Evolutionary conservation across 2,329 filamentous ascomycete species (phyloP).

Genomic region (Colletotrichum shisoi): DNA sequence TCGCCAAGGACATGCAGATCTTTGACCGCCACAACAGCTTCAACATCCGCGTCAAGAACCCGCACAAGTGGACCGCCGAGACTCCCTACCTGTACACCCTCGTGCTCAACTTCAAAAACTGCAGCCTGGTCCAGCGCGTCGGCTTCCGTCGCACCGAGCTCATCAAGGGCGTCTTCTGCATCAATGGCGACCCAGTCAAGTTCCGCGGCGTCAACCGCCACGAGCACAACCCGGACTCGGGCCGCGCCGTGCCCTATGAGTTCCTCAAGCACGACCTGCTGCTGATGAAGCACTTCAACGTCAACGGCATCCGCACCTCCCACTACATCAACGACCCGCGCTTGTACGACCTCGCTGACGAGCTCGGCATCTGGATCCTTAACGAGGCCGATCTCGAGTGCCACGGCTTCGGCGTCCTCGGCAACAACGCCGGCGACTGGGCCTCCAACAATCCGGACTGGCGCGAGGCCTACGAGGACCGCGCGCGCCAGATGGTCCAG

Average conservation of each 20-base stretch:
- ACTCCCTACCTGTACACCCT: slow-evolving; percentile 68
- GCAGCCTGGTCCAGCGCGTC: slow-evolving; percentile 61
- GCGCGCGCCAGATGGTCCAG: slow-evolving; percentile 69
- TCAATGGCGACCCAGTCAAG: slow-evolving; percentile 71
- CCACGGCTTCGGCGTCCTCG: slow-evolving; percentile 58
- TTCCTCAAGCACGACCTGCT: slow-evolving; percentile 69
- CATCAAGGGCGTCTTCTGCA: slow-evolving; percentile 66
- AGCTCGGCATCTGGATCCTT: slow-evolving; percentile 70
- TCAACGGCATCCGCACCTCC: slow-evolving; percentile 73
- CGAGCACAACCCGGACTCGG: slow-evolving; percentile 71
- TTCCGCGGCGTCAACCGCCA: slow-evolving; percentile 75
- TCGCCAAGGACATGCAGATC: slow-evolving; percentile 43
- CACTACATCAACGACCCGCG: slow-evolving; percentile 71
- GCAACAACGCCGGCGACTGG: slow-evolving; percentile 56
- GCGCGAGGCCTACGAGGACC: slow-evolving; percentile 71
- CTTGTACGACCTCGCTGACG: slow-evolving; percentile 68
- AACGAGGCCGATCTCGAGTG: slow-evolving; percentile 65
- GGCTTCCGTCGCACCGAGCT: slow-evolving; percentile 72
- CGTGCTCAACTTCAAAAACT: slow-evolving; percentile 48
- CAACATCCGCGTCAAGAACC: slow-evolving; percentile 56
- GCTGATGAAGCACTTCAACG: slow-evolving; percentile 72
- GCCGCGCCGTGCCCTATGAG: slow-evolving; percentile 67
- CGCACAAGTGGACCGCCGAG: slow-evolving; percentile 74
- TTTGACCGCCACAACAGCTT: slow-evolving; percentile 52
- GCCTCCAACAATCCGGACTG: slow-evolving; percentile 68